Base-by-base conservation (phyloP, 306 rosid species). In the Lagenaria siceraria region DNA sequence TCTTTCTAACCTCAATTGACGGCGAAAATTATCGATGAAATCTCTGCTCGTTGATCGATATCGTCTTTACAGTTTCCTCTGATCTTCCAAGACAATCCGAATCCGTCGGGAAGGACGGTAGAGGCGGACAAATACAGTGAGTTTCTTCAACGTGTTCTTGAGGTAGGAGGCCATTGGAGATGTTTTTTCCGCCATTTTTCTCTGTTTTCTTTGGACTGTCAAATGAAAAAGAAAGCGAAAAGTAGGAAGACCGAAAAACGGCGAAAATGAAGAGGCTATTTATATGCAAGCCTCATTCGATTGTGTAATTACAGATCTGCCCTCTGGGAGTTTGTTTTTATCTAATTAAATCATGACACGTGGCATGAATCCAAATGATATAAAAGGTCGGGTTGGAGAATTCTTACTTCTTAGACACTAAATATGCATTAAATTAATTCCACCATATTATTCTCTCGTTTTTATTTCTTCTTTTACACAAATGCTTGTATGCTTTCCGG, bases 1-100 rank as follows among this genome's bases (percentile, higher is more conserved):
- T 49, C 88, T 80, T 72, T 89, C 92, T 31, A 84, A 74, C 53
- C 79, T 58, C 18, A 91, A 86, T 18, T 75, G 87, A 24, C 81
- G 85, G 2, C 84, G 83, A 76, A 91, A 89, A 29, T 86, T 84
- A 11, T 85, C 79, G 65, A 91, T 91, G 70, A 91, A 91, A 80
- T 65, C 81, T 91, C 90, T 29, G 95, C 92, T 60, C 84, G 83
- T 68, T 21, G 74, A 78, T 91, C 89, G 75, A 91, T 74, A 78
- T 90, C 96, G 58, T 76, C 85, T 46, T 72, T 77, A 7, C 19
- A 33, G 54, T 7, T 29, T 19, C 24, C 62, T 19, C n/a, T 83
- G 81, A 31, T 86, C 84, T 63, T 63, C 90, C 36, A 83, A 52
- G 87, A 85, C 84, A 54, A 81, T 66, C 43, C 46, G 54, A 25